phyloP scores from a whole-genome alignment of 225 moss, liverwort and hornwort species.

The Bryum argenteum region DNA sequence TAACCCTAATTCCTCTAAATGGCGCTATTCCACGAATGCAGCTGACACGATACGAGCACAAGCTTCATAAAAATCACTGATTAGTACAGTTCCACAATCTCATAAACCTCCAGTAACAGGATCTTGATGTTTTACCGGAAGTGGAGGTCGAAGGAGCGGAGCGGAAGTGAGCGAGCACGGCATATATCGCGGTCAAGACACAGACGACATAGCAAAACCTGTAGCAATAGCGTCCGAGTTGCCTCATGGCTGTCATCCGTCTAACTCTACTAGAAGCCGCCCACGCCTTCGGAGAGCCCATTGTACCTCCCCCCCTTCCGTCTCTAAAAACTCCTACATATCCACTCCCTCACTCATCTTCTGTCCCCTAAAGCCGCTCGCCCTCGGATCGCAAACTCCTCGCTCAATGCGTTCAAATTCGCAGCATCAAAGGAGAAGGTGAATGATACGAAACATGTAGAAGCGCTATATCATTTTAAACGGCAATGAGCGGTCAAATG shows the following conservation, averaged over 20 bases:
- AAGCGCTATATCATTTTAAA: neutral
- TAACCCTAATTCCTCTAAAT: slow-evolving; percentile 26
- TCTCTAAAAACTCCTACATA: slow-evolving; percentile 18
- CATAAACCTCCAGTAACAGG: slow-evolving; percentile 4
- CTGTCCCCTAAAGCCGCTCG: neutral
- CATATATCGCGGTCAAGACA: slow-evolving; percentile 58
- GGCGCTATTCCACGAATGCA: slow-evolving; percentile 7
- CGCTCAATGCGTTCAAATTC: neutral
- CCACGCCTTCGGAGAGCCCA: slow-evolving; percentile 77
- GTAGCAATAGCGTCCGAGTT: slow-evolving; percentile 61
- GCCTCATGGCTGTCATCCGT: slow-evolving; percentile 52
- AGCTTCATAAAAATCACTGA: slow-evolving; percentile 13
- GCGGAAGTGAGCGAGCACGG: slow-evolving; percentile 63
- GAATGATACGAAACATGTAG: neutral
- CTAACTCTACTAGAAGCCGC: slow-evolving; percentile 53
- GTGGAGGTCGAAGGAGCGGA: slow-evolving; percentile 38
- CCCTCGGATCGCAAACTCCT: slow-evolving; percentile 5
- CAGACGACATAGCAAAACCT: slow-evolving; percentile 37
- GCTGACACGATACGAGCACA: neutral
- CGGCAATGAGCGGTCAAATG: neutral
- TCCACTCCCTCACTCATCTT: slow-evolving; percentile 29
- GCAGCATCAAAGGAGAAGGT: neutral
- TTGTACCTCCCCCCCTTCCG: slow-evolving; percentile 15
- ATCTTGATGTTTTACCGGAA: slow-evolving; percentile 30
- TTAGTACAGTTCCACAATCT: slow-evolving; percentile 9